A percentile compares a stretch with the other conserved stretches of the same genome.
Conservation (phyloP, 1,284 basidiomycete genomes). For the Cerioporus squamosus region DNA sequence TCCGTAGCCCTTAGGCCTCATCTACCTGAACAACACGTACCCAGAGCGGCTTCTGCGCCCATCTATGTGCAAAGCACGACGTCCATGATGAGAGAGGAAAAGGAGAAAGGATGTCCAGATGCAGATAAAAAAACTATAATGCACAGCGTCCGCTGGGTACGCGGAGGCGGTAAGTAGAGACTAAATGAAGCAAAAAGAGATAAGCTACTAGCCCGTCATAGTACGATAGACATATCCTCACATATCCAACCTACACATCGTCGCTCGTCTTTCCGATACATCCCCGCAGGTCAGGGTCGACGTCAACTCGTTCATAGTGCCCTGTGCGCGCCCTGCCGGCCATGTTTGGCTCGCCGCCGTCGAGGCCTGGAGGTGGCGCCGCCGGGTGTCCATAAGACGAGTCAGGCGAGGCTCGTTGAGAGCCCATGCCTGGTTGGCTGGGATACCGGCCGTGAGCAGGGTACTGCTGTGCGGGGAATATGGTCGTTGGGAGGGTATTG, state of each 20-base stretch:
- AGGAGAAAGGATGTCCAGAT: not conserved
- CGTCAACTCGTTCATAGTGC: not conserved
- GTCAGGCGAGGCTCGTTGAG: constrained; percentile 16
- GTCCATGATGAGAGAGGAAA: not conserved
- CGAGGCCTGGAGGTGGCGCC: constrained; percentile 27
- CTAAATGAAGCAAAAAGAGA: constrained; percentile 12
- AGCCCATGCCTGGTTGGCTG: constrained; percentile 10
- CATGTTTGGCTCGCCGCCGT: constrained; percentile 24
- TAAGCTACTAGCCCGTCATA: constrained; percentile 23
- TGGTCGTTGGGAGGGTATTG: constrained; percentile 27
- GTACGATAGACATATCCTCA: constrained; percentile 8
- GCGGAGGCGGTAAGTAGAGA: constrained; percentile 6
- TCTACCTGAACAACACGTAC: not conserved
- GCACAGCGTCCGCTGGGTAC: constrained; percentile 9
- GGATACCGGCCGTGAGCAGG: constrained; percentile 1
- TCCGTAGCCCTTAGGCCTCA: not conserved
- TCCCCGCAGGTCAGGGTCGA: too few species aligned
- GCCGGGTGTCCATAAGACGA: constrained; percentile 14
- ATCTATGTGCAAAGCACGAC: not conserved
- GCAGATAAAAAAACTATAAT: constrained; percentile 9
- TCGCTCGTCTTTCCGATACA: constrained; percentile 2
- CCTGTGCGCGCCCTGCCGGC: constrained; percentile 25
- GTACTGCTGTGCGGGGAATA: constrained; percentile 14
- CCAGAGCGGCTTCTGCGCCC: not conserved
- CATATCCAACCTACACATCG: constrained; percentile 17